Conservation (phyloP, 106 monocot species). For the Triglochin maritima region DNA sequence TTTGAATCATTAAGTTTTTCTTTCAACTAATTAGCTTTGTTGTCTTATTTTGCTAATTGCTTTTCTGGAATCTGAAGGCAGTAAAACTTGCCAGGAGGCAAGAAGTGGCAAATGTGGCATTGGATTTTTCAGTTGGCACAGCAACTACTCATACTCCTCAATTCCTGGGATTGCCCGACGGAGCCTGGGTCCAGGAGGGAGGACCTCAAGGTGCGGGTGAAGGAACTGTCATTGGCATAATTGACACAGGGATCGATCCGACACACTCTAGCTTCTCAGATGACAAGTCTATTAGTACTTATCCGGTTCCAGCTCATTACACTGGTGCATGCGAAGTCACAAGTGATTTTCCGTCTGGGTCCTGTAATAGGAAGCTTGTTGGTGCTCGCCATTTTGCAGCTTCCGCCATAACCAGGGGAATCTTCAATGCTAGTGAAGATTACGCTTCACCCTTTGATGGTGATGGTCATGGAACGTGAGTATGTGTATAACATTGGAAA, state of each 20-base stretch:
- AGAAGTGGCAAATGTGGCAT: slow-evolving; percentile 69
- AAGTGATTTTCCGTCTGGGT: slow-evolving; percentile 88
- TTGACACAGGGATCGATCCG: slow-evolving; percentile 97
- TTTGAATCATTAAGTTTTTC: too few relatives aligned
- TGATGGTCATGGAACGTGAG: slow-evolving; percentile 98
- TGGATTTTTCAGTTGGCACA: slow-evolving; percentile 78
- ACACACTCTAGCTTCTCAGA: slow-evolving; percentile 80
- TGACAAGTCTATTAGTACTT: slow-evolving; percentile 22
- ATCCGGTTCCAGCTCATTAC: slow-evolving; percentile 65
- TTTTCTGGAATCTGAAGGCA: slow-evolving; percentile 39
- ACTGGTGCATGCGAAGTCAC: slow-evolving; percentile 94
- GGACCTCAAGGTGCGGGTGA: slow-evolving; percentile 78
- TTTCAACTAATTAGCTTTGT: neutral
- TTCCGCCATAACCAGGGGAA: slow-evolving; percentile 86
- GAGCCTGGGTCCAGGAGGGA: slow-evolving; percentile 83
- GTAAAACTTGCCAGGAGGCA: slow-evolving; percentile 57
- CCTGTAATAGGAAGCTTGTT: slow-evolving; percentile 91
- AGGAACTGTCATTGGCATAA: slow-evolving; percentile 82
- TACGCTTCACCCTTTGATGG: slow-evolving; percentile 93
- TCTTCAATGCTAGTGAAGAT: slow-evolving; percentile 79
- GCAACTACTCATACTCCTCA: slow-evolving; percentile 90
- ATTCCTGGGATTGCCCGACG: slow-evolving; percentile 80
- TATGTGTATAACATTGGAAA: neutral
- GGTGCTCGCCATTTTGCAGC: slow-evolving; percentile 98
- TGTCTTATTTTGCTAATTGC: slow-evolving; percentile 2